Conservation (phyloP, 139 green algal species). For the Micractinium sp. region DNA sequence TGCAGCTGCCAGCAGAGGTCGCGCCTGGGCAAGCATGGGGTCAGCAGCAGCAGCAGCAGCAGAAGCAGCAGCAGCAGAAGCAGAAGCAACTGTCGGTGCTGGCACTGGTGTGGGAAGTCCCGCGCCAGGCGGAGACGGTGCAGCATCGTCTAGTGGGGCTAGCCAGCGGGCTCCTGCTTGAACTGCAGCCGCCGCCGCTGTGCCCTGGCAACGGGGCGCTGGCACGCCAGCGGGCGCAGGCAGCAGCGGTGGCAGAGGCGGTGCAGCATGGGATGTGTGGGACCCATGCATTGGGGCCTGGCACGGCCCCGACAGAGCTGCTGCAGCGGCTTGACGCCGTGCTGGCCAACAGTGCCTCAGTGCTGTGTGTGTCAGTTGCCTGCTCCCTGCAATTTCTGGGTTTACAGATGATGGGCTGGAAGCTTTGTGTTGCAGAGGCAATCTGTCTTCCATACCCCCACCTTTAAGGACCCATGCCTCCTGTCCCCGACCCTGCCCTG, state of each 20-base stretch:
- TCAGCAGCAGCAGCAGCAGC: not conserved
- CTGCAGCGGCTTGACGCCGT: not conserved
- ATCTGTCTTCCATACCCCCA: too few relatives aligned
- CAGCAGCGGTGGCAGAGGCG: not conserved
- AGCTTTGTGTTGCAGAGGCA: too few relatives aligned
- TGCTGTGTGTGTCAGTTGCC: too few relatives aligned
- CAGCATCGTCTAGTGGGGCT: not conserved
- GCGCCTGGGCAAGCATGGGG: not conserved
- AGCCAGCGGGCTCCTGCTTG: not conserved
- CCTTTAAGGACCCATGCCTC: too few relatives aligned
- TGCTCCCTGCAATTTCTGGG: too few relatives aligned
- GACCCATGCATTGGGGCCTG: not conserved
- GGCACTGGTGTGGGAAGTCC: not conserved
- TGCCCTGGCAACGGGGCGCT: too few relatives aligned
- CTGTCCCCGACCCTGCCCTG: too few relatives aligned
- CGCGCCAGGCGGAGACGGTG: not conserved
- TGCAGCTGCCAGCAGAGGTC: not conserved
- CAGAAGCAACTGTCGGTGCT: not conserved
- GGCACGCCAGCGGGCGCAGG: not conserved
- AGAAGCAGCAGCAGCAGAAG: too few relatives aligned
- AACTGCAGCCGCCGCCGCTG: not conserved
- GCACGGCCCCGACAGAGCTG: not conserved
- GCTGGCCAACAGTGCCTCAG: not conserved
- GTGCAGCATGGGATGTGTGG: not conserved
- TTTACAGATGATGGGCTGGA: too few relatives aligned